Evolutionary conservation across 1,284 basidiomycete species (phyloP), one percentile per base, ranked within the genome.

Genomic region (Cryptococcus sp.): DNA sequence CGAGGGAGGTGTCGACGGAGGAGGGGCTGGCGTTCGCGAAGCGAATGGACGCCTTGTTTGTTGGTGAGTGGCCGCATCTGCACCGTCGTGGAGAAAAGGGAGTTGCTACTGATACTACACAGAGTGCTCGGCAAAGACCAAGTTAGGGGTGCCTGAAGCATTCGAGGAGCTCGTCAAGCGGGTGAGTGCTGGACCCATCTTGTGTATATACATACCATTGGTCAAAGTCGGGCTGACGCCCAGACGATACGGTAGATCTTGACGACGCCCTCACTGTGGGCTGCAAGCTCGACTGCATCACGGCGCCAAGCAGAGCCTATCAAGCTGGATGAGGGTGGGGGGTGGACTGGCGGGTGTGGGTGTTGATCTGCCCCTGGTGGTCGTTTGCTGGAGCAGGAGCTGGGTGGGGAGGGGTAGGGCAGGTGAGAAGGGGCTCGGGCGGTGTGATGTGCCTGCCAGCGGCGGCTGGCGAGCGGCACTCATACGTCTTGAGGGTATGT

Each of bases 1-100:
- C 89, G 5, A 84, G 95, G 1, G 87, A 92, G 72, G 92, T 98
- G 4, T 78, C 88, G 0, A 85, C 83, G 2, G 78, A 85, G 0
- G 92, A 98, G 71, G 96, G 87, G 0, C 77, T 84, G 57, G 82
- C 82, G 1, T 97, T 95, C 69, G 95, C 95, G 0, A 79, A 82
- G 33, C 82, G 87, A 47, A 89, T 91, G 83, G 84, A 84, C 36
- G 88, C 87, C 12, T 79, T 93, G 40, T 97, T 96, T 76, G 80
- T 95, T 46, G 92, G 96, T 79, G 83, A 86, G 3, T 87, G 23
- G 37, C 35, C 40, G n/a, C 46, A 21, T 36, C 5, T 40, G 13
- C 18, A 9, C 24, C 49, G 5, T 24, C 24, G 38, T 20, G 16
- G 33, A 23, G 36, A 39, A 35, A 46, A n/a, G 13, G 35, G 13